Conservation (phyloP, 352 stramenopile genomes). For the Phytophthora ohioensis region DNA sequence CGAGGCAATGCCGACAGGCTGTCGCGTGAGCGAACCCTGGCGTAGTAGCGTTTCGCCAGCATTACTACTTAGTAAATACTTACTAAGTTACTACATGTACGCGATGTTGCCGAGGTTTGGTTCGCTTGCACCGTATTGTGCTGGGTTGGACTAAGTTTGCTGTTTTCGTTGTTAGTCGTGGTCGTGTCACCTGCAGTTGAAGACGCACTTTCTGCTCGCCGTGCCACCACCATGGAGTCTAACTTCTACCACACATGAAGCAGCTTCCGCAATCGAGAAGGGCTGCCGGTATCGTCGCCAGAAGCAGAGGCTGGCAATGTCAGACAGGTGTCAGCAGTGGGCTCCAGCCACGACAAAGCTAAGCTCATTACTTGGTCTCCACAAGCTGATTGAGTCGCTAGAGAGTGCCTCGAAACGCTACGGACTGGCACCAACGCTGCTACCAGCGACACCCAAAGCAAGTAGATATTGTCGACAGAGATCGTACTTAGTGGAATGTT, state of each 20-base stretch:
- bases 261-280: background rate
- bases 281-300: background rate
- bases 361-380: background rate
- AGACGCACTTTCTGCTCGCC: background rate
- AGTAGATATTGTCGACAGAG: background rate
- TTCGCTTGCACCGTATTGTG: background rate
- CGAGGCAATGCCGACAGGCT: background rate
- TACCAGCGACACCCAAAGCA: background rate
- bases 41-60: constrained; percentile 1
- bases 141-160: background rate
- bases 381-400: background rate
- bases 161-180: background rate
- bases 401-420: background rate
- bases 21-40: background rate
- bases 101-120: background rate
- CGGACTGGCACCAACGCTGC: constrained; percentile 8
- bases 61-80: background rate
- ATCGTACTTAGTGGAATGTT: constrained; percentile 11
- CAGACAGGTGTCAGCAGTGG: background rate
- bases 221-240: background rate
- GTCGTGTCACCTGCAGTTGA: background rate
- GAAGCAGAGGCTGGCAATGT: background rate
- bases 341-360: background rate
- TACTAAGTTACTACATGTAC: too few relatives aligned
- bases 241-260: background rate